Base-by-base conservation (phyloP, 352 stramenopile species). In the Globisporangium rhizosaccharum region DNA sequence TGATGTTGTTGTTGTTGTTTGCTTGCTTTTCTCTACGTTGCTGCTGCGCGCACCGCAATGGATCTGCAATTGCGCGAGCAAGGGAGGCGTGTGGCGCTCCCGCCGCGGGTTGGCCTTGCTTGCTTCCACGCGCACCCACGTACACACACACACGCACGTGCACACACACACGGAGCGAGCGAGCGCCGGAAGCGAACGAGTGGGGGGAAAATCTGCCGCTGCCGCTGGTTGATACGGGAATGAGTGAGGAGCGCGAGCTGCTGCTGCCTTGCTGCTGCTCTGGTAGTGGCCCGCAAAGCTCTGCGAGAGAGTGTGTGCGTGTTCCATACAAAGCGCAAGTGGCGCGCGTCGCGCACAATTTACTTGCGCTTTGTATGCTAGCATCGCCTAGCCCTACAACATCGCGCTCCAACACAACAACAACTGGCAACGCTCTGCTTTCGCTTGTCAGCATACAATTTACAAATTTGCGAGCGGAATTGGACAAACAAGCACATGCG, bases 141-240 rank as follows among this genome's bases (percentile, higher is more conserved):
- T n/a, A 6, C 15, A 47, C 41, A 47, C 10, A 9, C 41, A 18
- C 14, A 47, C 33, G 28, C 28, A 42, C 37, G 37, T 42, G 4
- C 39, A 46, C 41, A 20, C 3, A 9, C 41, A 18, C 41, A 9
- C 15, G 14, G 44, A 30, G 28, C 51, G 51, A 14, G 51, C 18
- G 23, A 26, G 33, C 37, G 36, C 14, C 0, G n/a, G 41, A 37
- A 48, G 14, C 12, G 53, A 25, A 37, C 23, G 37, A 10, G 37
- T 47, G 37, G 30, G 52, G 33, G 33, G 48, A 18, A 36, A 53
- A 37, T 53, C 28, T 53, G 41, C 41, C 33, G 30, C 30, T 36
- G 30, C 30, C 39, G 41, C 41, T 46, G 41, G 41, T 46, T 46
- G 41, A 46, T 46, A 46, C 33, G 33, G 33, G 33, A 39, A 39